These are phyloP conservation scores for Hymenoscyphus fructigenus DNA, from an alignment of 2,329 filamentous ascomycete species.

Conservation along the genomic window DNA sequence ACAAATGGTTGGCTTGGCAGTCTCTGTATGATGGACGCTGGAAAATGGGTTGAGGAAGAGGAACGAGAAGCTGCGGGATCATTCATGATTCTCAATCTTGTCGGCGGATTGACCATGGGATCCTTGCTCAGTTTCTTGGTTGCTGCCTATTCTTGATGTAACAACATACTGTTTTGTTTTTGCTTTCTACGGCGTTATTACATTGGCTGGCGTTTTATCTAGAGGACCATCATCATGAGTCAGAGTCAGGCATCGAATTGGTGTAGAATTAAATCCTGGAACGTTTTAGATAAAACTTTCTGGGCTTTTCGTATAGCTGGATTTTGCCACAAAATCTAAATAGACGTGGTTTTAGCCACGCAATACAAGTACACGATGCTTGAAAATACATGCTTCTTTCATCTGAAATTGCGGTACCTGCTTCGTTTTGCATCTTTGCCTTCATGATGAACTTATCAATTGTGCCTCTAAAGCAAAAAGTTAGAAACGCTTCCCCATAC, in stretches of 20 bases:
- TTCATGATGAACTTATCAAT: no score
- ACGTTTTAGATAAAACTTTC: background rate
- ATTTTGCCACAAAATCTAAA: background rate
- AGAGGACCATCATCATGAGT: background rate
- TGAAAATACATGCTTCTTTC: background rate
- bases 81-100: constrained; percentile 92
- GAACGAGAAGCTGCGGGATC: constrained; percentile 87
- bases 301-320: background rate
- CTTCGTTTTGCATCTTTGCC: no score
- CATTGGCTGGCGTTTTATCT: constrained; percentile 5
- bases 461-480: no score
- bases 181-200: background rate
- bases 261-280: background rate
- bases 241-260: background rate
- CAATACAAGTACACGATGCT: background rate
- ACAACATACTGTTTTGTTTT: background rate
- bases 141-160: constrained; percentile 37
- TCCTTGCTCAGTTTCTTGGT: constrained; percentile 85
- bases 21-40: constrained; percentile 87
- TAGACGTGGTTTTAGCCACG: background rate
- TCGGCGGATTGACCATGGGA: constrained; percentile 78
- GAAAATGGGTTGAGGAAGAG: constrained; percentile 74
- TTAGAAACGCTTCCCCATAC: no score
- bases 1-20: constrained; percentile 86
- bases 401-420: no score